Evolutionary conservation across 1,139 yeast species (phyloP).

Genomic region (Lodderomyces parapsilosis): DNA sequence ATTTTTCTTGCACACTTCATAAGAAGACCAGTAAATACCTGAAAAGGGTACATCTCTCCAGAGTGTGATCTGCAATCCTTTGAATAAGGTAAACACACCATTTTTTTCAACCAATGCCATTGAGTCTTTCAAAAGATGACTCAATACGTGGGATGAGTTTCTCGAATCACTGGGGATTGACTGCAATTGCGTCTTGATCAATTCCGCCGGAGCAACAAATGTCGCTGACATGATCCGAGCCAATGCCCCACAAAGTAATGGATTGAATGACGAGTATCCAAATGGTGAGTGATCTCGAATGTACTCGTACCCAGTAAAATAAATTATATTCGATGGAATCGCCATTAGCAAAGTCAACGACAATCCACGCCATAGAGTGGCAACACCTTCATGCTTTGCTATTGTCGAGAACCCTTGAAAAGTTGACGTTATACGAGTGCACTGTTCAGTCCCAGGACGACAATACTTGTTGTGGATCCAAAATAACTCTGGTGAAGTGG

Average conservation of each 20-base stretch:
- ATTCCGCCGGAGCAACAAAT: constrained; percentile 81
- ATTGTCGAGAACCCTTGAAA: constrained; percentile 72
- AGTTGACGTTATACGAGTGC: constrained; percentile 52
- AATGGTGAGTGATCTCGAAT: constrained; percentile 75
- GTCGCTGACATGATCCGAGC: constrained; percentile 88
- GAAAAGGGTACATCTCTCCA: constrained; percentile 99
- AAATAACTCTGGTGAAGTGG: constrained; percentile 28
- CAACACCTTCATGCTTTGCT: constrained; percentile 66
- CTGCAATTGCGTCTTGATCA: constrained; percentile 84
- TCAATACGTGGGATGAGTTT: constrained; percentile 37
- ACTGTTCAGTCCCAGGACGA: constrained; percentile 24
- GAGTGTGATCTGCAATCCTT: constrained; percentile 81
- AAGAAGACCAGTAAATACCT: constrained; percentile 91
- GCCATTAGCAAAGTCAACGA: constrained; percentile 85
- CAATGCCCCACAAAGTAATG: constrained; percentile 79
- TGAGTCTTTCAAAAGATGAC: constrained; percentile 57
- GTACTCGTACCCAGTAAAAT: constrained; percentile 90
- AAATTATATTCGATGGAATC: constrained; percentile 88
- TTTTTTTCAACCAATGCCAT: constrained; percentile 47
- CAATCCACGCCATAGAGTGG: constrained; percentile 87
- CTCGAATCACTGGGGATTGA: constrained; percentile 59
- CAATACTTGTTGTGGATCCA: constrained; percentile 45
- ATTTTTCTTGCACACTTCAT: constrained; percentile 48
- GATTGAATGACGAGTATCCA: constrained; percentile 53
- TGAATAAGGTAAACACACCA: constrained; percentile 71